Evolutionary conservation across 1,284 basidiomycete genomes (phyloP).

Genomic region (Leccinum pachyderme): DNA sequence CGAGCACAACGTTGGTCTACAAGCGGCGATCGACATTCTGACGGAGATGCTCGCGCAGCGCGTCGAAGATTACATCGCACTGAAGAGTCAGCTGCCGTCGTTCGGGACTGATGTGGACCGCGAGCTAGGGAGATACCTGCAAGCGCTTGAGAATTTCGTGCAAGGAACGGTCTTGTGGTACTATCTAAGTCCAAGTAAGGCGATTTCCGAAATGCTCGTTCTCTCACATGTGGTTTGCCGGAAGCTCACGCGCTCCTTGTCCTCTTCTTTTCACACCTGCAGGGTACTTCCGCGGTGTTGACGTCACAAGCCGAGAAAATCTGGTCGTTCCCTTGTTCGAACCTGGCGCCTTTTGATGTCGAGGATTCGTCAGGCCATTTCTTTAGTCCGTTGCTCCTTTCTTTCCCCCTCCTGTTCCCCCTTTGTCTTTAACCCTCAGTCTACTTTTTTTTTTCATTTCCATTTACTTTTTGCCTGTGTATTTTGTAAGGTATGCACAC

Average conservation of each 20-base stretch:
- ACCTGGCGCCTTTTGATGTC: slow-evolving; percentile 22
- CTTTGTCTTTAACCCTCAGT: not conserved
- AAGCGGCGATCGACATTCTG: slow-evolving; percentile 42
- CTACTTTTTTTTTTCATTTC: not conserved
- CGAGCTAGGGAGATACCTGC: slow-evolving; percentile 39
- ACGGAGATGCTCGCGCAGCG: slow-evolving; percentile 43
- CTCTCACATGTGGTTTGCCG: slow-evolving; percentile 1
- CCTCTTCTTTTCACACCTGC: slow-evolving; percentile 1
- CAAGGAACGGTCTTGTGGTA: slow-evolving; percentile 51
- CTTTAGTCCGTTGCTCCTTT: not conserved
- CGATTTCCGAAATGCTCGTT: not conserved
- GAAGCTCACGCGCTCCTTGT: not conserved
- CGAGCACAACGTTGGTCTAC: slow-evolving; percentile 42
- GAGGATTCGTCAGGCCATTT: not conserved
- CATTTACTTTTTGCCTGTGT: slow-evolving; percentile 11
- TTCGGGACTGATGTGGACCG: slow-evolving; percentile 42
- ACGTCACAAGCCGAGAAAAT: slow-evolving; percentile 30
- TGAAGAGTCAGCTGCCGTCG: slow-evolving; percentile 41
- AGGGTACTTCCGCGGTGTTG: slow-evolving; percentile 36
- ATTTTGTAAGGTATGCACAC: slow-evolving; percentile 24
- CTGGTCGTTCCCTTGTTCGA: slow-evolving; percentile 32
- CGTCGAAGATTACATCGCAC: slow-evolving; percentile 39
- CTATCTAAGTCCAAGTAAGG: slow-evolving; percentile 40
- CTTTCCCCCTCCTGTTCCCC: not conserved
- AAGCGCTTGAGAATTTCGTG: slow-evolving; percentile 45